These are phyloP conservation scores for Adiantum capillusveneris DNA, from an alignment of 75 land plant species.

Conservation along the genomic window DNA sequence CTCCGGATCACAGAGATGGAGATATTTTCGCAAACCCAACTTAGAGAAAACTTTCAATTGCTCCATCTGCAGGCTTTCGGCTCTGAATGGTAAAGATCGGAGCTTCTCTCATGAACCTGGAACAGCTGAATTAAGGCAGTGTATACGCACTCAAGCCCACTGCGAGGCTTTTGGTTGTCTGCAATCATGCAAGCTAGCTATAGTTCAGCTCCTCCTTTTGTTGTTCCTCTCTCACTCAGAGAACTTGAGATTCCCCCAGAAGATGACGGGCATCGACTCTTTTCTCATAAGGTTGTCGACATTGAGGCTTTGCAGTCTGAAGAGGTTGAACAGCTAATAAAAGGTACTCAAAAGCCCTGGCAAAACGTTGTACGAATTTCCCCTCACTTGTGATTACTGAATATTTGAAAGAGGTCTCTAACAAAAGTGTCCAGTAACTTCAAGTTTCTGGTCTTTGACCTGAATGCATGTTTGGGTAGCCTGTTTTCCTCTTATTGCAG, in stretches of 20 bases:
- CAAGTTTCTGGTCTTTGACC: too few relatives aligned
- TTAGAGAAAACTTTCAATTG: too few relatives aligned
- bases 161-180: neutral
- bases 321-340: constrained; percentile 77
- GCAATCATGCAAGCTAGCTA: neutral
- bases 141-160: neutral
- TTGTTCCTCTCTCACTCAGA: constrained; percentile 51
- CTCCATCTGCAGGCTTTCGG: too few relatives aligned
- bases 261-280: constrained; percentile 38
- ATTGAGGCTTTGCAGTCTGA: constrained; percentile 39
- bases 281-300: constrained; percentile 33
- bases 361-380: too few relatives aligned
- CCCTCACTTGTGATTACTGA: too few relatives aligned
- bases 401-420: too few relatives aligned
- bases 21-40: too few relatives aligned
- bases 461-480: too few relatives aligned
- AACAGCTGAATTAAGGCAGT: neutral
- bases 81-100: neutral
- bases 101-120: neutral
- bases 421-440: too few relatives aligned
- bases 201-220: constrained; percentile 22
- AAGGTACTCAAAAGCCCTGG: constrained; percentile 60
- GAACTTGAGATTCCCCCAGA: constrained; percentile 51
- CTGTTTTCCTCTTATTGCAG: too few relatives aligned
- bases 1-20: too few relatives aligned